A percentile compares a stretch with the other conserved stretches of the same genome.
Evolutionary conservation across 2,329 filamentous ascomycete species (phyloP).

Genomic region (Aschersonia sp.): DNA sequence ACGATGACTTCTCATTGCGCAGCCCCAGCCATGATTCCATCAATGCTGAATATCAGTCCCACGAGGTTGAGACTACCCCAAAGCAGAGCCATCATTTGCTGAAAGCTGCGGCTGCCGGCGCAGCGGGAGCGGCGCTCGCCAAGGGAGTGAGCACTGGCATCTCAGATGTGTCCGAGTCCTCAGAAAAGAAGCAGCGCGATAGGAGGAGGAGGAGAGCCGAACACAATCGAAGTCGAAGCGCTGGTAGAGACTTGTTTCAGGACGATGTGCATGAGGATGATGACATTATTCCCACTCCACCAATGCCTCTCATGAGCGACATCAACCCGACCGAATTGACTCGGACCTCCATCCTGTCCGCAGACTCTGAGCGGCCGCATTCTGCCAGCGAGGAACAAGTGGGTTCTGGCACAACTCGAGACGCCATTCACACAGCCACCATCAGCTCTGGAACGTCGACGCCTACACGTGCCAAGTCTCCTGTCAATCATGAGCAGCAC

Average conservation of each 20-base stretch:
- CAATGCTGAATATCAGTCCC: slow-evolving; percentile 18
- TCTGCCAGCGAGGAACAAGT: slow-evolving; percentile 49
- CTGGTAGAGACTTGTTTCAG: slow-evolving; percentile 27
- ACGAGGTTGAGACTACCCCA: slow-evolving; percentile 28
- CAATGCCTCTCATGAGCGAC: slow-evolving; percentile 80
- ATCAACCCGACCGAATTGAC: slow-evolving; percentile 79
- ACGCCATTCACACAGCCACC: slow-evolving; percentile 46
- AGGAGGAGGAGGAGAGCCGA: slow-evolving; percentile 38
- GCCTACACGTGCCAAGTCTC: slow-evolving; percentile 44
- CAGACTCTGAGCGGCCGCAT: slow-evolving; percentile 58
- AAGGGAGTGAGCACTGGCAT: slow-evolving; percentile 18
- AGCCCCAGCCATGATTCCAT: slow-evolving; percentile 33
- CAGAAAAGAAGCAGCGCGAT: slow-evolving; percentile 35
- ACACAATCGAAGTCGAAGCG: slow-evolving; percentile 26
- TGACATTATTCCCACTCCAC: slow-evolving; percentile 40
- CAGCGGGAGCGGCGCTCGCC: slow-evolving; percentile 22
- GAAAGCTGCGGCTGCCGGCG: slow-evolving; percentile 30
- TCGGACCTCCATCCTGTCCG: slow-evolving; percentile 72
- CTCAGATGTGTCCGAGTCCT: slow-evolving; percentile 25
- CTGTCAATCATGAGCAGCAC: slow-evolving; percentile 36
- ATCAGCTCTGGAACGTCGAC: slow-evolving; percentile 45
- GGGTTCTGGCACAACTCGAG: slow-evolving; percentile 23
- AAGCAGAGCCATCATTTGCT: slow-evolving; percentile 27
- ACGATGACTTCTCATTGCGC: slow-evolving; percentile 31
- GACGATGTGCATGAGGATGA: slow-evolving; percentile 38